Evolutionary conservation across 257 asterid genomes (phyloP), one percentile per base, ranked within the genome.

Genomic region (Parsonsia alboflavescens): DNA sequence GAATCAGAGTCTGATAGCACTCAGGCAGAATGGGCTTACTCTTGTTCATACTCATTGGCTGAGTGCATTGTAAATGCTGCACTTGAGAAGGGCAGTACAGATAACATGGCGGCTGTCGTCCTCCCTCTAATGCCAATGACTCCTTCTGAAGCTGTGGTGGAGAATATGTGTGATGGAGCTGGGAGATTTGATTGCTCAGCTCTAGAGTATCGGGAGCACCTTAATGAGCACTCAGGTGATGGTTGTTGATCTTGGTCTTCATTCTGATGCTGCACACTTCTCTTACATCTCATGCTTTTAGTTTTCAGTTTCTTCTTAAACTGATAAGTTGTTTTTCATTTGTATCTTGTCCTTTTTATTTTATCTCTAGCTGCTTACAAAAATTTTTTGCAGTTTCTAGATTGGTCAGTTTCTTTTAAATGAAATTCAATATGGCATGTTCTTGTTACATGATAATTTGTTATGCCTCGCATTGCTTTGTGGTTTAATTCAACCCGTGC

Each of bases 51-150:
- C 81, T 92, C 99, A 12, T 82, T 87, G 83, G 97, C 97, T 77
- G 97, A 92, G 72, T 88, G 93, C 83, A 85, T 92, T 45, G 96
- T 94, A 33, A 85, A 90, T 78, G 76, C 92, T 82, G 97, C 98
- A 39, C 83, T 89, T 80, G 87, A 86, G 80, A 88, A 84, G 79
- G 99, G 99, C 68, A 94, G 96, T 76, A 85, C 71, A 76, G 98
- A 94, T 87, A 94, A 94, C 88, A 63, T 94, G 91, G 99, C 99
- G 49, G 95, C 95, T 76, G 70, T 86, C 69, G 75, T 85, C 75
- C 85, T 92, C 80, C 97, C 97, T 70, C 76, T 88, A 58, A 83
- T 84, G 73, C 79, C 81, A 65, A 50, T 71, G 49, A 88, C 74
- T 76, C 81, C 82, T 53, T 73, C 56, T 74, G 84, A 80, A 73